Evolutionary conservation across 2,329 filamentous ascomycete genomes (phyloP).

Genomic region (Trichocomaceae sp.): DNA sequence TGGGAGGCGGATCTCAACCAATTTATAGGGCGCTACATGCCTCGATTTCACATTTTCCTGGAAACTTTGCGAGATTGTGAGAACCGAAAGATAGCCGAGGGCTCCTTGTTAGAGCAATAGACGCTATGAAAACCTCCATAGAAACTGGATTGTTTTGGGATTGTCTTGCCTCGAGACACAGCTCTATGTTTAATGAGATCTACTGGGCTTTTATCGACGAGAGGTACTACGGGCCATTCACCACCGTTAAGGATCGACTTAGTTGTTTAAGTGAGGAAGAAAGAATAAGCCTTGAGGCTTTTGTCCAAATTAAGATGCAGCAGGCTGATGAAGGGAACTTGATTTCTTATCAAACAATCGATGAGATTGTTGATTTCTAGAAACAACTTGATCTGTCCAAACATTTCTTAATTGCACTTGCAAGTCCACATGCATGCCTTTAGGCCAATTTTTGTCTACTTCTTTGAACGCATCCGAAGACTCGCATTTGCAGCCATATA

Average conservation of each 20-base stretch:
- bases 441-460: not conserved
- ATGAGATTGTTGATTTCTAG: slow-evolving; percentile 19
- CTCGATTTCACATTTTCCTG: slow-evolving; percentile 21
- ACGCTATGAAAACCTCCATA: slow-evolving; percentile 20
- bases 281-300: slow-evolving; percentile 16
- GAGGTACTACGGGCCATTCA: slow-evolving; percentile 22
- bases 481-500: not conserved
- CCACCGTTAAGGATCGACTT: slow-evolving; percentile 20
- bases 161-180: slow-evolving; percentile 21
- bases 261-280: slow-evolving; percentile 21
- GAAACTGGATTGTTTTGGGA: slow-evolving; percentile 26
- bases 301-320: slow-evolving; percentile 22
- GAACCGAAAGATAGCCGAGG: slow-evolving; percentile 16
- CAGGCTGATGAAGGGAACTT: slow-evolving; percentile 19
- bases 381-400: not conserved
- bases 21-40: slow-evolving; percentile 21
- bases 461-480: not conserved
- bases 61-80: slow-evolving; percentile 22
- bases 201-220: slow-evolving; percentile 26
- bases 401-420: no score
- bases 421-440: no score
- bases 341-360: slow-evolving; percentile 17
- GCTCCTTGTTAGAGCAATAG: slow-evolving; percentile 18
- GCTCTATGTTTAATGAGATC: slow-evolving; percentile 25
- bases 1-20: slow-evolving; percentile 23